Percentiles rank a stretch among this genome's conserved stretches.
Conservation (phyloP, 1,139 yeast species). For the Yamadazyma diddensiae region DNA sequence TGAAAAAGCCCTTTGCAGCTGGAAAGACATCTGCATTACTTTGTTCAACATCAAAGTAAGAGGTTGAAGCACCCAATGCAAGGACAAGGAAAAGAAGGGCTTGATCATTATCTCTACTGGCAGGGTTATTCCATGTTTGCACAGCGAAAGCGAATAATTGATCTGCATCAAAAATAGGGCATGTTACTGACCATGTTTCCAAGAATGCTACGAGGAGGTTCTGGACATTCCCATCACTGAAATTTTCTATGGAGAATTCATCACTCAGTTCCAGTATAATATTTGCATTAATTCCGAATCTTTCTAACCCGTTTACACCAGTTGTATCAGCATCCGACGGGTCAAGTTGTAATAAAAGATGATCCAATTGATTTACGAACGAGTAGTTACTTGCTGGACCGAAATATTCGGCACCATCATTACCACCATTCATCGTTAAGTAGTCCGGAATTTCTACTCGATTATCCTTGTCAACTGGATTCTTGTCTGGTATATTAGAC, state of each 20-base stretch:
- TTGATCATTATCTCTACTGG: conserved; percentile 8
- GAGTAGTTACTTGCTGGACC: conserved; percentile 14
- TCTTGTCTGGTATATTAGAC: background rate
- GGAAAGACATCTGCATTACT: conserved; percentile 13
- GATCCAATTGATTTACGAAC: conserved; percentile 14
- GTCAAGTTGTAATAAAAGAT: conserved; percentile 6
- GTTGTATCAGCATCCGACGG: conserved; percentile 4
- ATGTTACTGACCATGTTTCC: conserved; percentile 12
- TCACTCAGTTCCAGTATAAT: conserved; percentile 6
- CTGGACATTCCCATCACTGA: conserved; percentile 8
- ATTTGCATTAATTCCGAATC: conserved; percentile 12
- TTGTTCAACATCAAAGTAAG: conserved; percentile 11
- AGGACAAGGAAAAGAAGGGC: conserved; percentile 13
- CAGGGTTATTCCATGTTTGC: conserved; percentile 11
- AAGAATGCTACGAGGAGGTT: conserved; percentile 10
- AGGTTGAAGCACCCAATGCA: conserved; percentile 13
- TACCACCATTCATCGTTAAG: conserved; percentile 7
- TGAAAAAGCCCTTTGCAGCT: conserved; percentile 10
- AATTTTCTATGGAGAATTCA: conserved; percentile 7
- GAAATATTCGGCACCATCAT: conserved; percentile 11
- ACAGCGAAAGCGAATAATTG: conserved; percentile 10
- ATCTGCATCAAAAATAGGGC: conserved; percentile 10
- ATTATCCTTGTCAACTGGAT: conserved; percentile 1
- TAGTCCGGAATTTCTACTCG: conserved; percentile 13
- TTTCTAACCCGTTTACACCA: conserved; percentile 7